Conservation (phyloP, 164 flowering plant genomes). For the Vitis rupestris region DNA sequence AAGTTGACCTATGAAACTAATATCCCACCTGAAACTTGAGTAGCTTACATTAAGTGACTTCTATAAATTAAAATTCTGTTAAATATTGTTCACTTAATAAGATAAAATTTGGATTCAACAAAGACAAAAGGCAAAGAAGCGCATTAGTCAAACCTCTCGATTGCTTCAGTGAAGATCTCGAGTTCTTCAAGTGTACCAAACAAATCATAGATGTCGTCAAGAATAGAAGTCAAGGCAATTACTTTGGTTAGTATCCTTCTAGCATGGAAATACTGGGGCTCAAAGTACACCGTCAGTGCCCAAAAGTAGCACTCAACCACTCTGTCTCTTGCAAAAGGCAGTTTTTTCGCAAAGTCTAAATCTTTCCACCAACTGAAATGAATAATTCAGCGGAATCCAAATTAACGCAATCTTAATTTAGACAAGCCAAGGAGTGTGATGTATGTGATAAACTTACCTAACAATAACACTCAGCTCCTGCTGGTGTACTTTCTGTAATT, state of each 20-base stretch:
- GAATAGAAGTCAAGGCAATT: neutral
- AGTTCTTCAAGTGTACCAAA: conserved; percentile 14
- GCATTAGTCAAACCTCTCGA: conserved; percentile 3
- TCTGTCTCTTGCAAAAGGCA: conserved; percentile 3
- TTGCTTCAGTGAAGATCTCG: conserved; percentile 1
- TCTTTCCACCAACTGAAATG: conserved; percentile 6
- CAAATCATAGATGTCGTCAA: conserved; percentile 11
- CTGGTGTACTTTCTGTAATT: neutral
- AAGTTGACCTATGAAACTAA: too few relatives aligned
- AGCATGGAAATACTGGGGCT: conserved; percentile 5
- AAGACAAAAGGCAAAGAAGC: too few relatives aligned
- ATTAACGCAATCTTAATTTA: neutral
- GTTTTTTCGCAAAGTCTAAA: neutral
- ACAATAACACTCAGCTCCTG: neutral
- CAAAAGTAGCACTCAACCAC: conserved; percentile 4
- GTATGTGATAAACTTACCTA: neutral
- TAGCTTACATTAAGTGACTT: too few relatives aligned
- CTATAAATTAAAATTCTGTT: too few relatives aligned
- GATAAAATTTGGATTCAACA: too few relatives aligned
- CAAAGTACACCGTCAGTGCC: conserved; percentile 1
- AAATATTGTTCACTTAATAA: too few relatives aligned
- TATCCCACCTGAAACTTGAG: too few relatives aligned
- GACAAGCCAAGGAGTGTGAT: neutral
- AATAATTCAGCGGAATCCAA: neutral
- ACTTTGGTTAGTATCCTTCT: conserved; percentile 10